Evolutionary conservation across 1,139 yeast species (phyloP).

Genomic region (Kurtzmaniella quercitrusa): DNA sequence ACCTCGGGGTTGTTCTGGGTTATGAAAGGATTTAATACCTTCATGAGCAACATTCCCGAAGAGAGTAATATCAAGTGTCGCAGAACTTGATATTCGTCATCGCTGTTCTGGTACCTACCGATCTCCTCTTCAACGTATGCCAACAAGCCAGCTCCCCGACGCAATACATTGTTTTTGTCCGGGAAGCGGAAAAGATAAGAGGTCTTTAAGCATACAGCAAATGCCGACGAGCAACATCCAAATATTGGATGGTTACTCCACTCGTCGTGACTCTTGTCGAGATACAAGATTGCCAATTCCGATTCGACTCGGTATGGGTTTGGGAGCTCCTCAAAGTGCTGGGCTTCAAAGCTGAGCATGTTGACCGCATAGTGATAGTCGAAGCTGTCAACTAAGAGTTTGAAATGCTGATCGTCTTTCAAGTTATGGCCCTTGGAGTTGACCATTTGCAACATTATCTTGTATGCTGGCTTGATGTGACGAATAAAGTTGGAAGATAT

Average conservation of each 20-base stretch:
- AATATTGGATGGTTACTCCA: neutral
- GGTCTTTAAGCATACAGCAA: neutral
- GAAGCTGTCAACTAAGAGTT: neutral
- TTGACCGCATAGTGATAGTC: neutral
- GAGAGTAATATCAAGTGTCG: neutral
- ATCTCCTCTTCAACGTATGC: neutral
- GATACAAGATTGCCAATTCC: neutral
- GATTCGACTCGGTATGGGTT: neutral
- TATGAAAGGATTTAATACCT: neutral
- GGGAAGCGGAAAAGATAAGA: neutral
- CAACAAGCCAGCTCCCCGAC: neutral
- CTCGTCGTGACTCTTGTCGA: neutral
- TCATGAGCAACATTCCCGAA: neutral
- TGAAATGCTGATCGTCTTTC: neutral
- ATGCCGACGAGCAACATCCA: neutral
- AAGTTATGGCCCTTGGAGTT: neutral
- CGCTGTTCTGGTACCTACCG: neutral
- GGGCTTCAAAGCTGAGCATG: neutral
- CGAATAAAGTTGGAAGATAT: neutral
- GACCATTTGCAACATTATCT: neutral
- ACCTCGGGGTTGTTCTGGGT: neutral
- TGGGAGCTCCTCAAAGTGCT: neutral
- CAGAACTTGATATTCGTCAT: neutral
- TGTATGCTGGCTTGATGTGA: neutral
- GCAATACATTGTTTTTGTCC: neutral